Evolutionary conservation across 768 basidiomycete genomes (phyloP).

Genomic region (Lactarius pseudohatsudake): DNA sequence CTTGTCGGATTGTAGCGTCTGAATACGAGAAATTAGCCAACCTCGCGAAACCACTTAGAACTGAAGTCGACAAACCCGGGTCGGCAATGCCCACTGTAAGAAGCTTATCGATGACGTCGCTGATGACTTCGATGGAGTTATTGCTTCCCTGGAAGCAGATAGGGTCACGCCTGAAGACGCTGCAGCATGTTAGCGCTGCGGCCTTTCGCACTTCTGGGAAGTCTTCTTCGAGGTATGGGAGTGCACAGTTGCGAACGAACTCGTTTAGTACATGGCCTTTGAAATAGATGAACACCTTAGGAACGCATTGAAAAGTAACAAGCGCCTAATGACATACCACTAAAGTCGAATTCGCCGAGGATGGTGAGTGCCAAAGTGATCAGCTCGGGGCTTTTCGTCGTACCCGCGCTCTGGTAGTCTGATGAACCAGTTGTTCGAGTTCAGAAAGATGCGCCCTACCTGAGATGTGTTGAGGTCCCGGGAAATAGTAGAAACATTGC

Average conservation of each 20-base stretch:
- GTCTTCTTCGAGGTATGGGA: constrained; percentile 95
- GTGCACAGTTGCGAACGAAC: constrained; percentile 86
- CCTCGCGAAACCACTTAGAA: background rate
- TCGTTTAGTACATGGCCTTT: constrained; percentile 91
- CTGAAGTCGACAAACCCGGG: constrained; percentile 59
- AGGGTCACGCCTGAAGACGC: constrained; percentile 89
- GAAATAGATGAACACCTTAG: constrained; percentile 16
- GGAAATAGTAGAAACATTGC: constrained; percentile 48
- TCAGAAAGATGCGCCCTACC: constrained; percentile 34
- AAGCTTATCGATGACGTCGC: constrained; percentile 96
- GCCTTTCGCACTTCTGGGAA: constrained; percentile 82
- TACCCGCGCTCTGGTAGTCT: constrained; percentile 10
- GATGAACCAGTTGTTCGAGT: background rate
- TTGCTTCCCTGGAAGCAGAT: constrained; percentile 95
- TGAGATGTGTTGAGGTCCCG: constrained; percentile 55
- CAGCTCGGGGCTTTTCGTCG: constrained; percentile 63
- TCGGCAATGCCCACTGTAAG: constrained; percentile 95
- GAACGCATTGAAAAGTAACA: background rate
- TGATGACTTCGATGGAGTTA: constrained; percentile 94
- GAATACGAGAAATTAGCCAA: background rate
- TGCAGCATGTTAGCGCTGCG: constrained; percentile 90
- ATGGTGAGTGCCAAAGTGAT: constrained; percentile 84
- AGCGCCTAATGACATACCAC: constrained; percentile 49
- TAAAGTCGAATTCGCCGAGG: constrained; percentile 92
- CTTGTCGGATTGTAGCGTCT: constrained; percentile 67